phyloP scores from a whole-genome alignment of 2,329 filamentous ascomycete genomes.

The Colletotrichum godetiae region DNA sequence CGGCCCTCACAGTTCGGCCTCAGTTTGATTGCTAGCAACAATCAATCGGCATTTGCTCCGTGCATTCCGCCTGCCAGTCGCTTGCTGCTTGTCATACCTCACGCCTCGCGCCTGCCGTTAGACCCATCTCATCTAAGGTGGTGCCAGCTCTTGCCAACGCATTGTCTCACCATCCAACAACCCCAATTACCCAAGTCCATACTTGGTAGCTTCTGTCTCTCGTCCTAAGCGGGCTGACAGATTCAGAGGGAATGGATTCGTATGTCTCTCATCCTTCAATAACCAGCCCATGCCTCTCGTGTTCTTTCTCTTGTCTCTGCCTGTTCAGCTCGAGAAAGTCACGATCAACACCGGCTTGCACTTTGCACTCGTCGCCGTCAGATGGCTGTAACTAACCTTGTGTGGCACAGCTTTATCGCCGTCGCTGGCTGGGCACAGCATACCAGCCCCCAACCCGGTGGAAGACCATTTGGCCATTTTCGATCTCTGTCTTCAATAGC shows the following conservation, averaged over 20 bases:
- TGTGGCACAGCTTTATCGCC: slow-evolving; percentile 60
- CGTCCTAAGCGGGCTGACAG: not conserved
- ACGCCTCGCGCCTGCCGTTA: not conserved
- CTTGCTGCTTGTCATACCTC: slow-evolving; percentile 8
- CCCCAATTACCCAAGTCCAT: not conserved
- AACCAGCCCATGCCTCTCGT: not conserved
- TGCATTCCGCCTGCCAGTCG: slow-evolving; percentile 2
- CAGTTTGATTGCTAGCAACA: slow-evolving; percentile 2
- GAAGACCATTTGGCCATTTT: slow-evolving; percentile 59
- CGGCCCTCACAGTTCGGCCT: not conserved
- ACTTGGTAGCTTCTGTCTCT: slow-evolving; percentile 9
- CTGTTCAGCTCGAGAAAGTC: not conserved
- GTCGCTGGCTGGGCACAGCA: slow-evolving; percentile 65
- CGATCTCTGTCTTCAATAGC: slow-evolving; percentile 66
- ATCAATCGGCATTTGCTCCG: not conserved
- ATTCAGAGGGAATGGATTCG: slow-evolving; percentile 24
- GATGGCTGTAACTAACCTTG: slow-evolving; percentile 31
- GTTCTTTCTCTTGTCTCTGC: not conserved
- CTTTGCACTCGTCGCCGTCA: not conserved
- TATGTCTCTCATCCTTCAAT: slow-evolving; percentile 23
- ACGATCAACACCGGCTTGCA: not conserved
- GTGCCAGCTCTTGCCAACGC: slow-evolving; percentile 2
- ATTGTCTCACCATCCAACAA: slow-evolving; percentile 16
- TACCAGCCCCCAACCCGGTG: slow-evolving; percentile 44
- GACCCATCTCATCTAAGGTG: not conserved